phyloP scores from a whole-genome alignment of 306 rosid species.

The Macrotyloma uniflorum region DNA sequence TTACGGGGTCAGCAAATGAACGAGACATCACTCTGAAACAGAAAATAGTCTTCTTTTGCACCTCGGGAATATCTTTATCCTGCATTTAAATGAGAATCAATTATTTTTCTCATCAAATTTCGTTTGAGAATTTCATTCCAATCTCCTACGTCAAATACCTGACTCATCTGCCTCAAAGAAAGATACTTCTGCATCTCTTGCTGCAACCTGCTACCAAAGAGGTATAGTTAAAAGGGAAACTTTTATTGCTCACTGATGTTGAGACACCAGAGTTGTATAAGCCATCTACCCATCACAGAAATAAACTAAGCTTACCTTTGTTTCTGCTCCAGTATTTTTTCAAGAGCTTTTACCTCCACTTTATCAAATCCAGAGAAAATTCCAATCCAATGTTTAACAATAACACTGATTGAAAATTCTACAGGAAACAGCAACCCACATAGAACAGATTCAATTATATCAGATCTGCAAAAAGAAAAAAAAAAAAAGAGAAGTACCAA shows the following conservation, averaged over 20 bases:
- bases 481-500: constrained; percentile 13
- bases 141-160: constrained; percentile 64
- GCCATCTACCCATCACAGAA: constrained; percentile 22
- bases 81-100: constrained; percentile 61
- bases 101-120: constrained; percentile 33
- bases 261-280: constrained; percentile 27
- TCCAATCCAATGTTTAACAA: constrained; percentile 82
- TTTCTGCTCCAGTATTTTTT: constrained; percentile 94
- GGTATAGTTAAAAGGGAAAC: constrained; percentile 48
- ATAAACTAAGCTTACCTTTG: constrained; percentile 67
- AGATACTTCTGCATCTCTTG: constrained; percentile 97
- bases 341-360: constrained; percentile 97
- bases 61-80: constrained; percentile 84
- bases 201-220: constrained; percentile 79
- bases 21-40: constrained; percentile 91
- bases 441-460: constrained; percentile 80
- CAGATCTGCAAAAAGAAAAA: constrained; percentile 72
- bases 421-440: constrained; percentile 84
- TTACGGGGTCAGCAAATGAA: constrained; percentile 75
- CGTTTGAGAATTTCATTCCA: constrained; percentile 30
- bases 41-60: constrained; percentile 71
- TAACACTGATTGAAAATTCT: constrained; percentile 63
- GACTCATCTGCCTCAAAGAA: constrained; percentile 69
- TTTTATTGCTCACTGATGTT: constrained; percentile 44
- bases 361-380: constrained; percentile 79